Evolutionary conservation across 2,329 filamentous ascomycete genomes (phyloP).

Genomic region (Penicillium griseofulvum): DNA sequence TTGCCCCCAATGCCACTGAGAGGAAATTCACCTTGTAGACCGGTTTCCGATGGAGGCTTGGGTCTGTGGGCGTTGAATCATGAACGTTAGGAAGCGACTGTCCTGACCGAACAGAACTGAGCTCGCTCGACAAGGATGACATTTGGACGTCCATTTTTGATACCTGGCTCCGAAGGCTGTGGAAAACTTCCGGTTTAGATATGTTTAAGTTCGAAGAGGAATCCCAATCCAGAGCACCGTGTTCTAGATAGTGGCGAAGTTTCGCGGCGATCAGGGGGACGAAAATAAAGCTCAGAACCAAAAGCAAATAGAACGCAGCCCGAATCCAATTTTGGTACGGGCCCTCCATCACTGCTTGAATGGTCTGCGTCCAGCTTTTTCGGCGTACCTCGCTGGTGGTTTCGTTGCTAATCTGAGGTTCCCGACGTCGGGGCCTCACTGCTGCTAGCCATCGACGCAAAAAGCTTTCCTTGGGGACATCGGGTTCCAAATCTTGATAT

Average conservation of each 20-base stretch:
- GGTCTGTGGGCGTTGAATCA: slow-evolving; percentile 22
- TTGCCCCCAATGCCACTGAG: slow-evolving; percentile 61
- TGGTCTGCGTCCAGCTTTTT: not conserved
- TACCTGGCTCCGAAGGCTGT: slow-evolving; percentile 27
- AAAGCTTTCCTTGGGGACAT: slow-evolving; percentile 3
- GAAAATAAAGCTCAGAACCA: slow-evolving; percentile 14
- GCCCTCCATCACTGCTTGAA: not conserved
- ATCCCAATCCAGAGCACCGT: slow-evolving; percentile 2
- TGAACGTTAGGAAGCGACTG: slow-evolving; percentile 9
- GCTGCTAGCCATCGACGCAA: slow-evolving; percentile 7
- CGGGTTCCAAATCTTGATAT: not conserved
- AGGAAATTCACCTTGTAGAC: slow-evolving; percentile 69
- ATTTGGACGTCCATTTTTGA: slow-evolving; percentile 30
- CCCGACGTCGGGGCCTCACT: not conserved
- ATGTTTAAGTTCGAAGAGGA: slow-evolving; percentile 20
- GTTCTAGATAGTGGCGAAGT: slow-evolving; percentile 16
- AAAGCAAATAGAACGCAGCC: slow-evolving; percentile 5
- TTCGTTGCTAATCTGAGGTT: not conserved
- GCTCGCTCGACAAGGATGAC: slow-evolving; percentile 31
- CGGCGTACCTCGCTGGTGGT: not conserved
- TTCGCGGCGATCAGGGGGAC: slow-evolving; percentile 10
- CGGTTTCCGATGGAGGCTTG: slow-evolving; percentile 15
- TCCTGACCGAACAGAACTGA: slow-evolving; percentile 27
- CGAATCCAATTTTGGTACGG: slow-evolving; percentile 10
- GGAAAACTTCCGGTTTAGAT: slow-evolving; percentile 25